Evolutionary conservation across 1,284 basidiomycete genomes (phyloP).

Genomic region (Laetiporus sulphureus): DNA sequence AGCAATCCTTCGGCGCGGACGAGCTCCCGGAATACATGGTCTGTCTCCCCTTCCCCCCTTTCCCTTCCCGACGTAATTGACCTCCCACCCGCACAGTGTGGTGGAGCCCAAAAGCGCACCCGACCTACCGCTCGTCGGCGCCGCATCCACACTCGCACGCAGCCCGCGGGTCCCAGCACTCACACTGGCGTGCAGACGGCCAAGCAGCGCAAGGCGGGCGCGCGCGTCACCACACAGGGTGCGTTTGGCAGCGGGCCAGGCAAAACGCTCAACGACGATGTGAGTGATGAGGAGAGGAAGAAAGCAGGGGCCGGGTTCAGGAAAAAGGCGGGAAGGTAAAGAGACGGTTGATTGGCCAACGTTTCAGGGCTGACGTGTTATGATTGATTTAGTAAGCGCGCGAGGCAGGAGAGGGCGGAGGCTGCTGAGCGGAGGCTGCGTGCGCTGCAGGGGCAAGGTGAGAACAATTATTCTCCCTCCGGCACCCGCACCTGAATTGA

Average conservation of each 20-base stretch:
- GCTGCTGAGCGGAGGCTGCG: constrained; percentile 61
- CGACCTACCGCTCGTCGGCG: constrained; percentile 44
- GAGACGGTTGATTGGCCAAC: constrained; percentile 8
- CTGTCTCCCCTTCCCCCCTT: constrained; percentile 8
- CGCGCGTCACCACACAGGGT: constrained; percentile 51
- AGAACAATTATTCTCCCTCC: no score
- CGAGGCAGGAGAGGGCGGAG: constrained; percentile 64
- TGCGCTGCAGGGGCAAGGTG: constrained; percentile 34
- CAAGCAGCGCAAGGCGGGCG: constrained; percentile 64
- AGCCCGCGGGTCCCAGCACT: constrained; percentile 39
- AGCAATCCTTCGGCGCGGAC: constrained; percentile 42
- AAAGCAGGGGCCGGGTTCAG: constrained; percentile 53
- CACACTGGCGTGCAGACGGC: constrained; percentile 52
- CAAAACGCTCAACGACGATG: constrained; percentile 38
- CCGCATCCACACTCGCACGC: constrained; percentile 35
- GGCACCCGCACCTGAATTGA: no score
- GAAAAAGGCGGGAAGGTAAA: constrained; percentile 66
- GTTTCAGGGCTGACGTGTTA: not conserved
- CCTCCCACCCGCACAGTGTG: constrained; percentile 46
- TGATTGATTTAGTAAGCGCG: constrained; percentile 48
- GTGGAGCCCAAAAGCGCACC: constrained; percentile 64
- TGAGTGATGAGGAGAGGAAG: constrained; percentile 32
- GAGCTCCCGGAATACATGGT: constrained; percentile 76
- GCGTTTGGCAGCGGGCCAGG: constrained; percentile 52
- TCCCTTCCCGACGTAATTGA: constrained; percentile 4